Evolutionary conservation across 352 stramenopile species (phyloP), one percentile per base, ranked within the genome.

Genomic region (Pythium biforme): DNA sequence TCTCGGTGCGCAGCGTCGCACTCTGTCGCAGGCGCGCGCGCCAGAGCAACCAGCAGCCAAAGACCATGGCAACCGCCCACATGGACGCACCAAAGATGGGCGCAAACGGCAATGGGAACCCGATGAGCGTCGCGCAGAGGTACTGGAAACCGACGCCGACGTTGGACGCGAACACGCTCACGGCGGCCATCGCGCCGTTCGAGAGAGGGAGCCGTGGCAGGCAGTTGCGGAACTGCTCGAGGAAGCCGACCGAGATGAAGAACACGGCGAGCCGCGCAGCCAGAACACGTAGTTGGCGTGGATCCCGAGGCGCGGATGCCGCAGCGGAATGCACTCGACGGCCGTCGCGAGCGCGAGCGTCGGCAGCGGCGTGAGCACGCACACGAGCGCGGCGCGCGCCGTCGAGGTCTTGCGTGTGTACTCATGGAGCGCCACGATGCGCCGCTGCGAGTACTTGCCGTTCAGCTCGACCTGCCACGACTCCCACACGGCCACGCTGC

Each of bases 21-120:
- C 70, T 70, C 22, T 40, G 23, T 4, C 17, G 12, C 31, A 83
- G 25, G 17, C 59, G 55, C 37, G 37, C 26, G 25, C 17, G 62
- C 41, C 75, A 85, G 23, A 64, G 64, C n/a, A 54, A 34, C 3
- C 26, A 62, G 29, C 74, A 74, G 41, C 61, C 66, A 8, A 70
- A 23, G 6, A 72, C 31, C 1, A 82, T 41, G 15, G 68, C 52
- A 1, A 45, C 37, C 0, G 62, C 66, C 62, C 63, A 79, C 5
- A 59, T 47, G 0, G 64, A 59, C 15, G 68, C 73, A 2, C 59
- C 71, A 2, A 75, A 39, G 41, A 59, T 34, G 15, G 46, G 37
- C 17, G 59, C 62, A 49, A 83, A 83, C 8, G 77, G 70, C 22
- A 86, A 39, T 12, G 77, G 75, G 39, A 79, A 86, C 3, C 73